Base-by-base conservation (phyloP, 163 green algal species). In the Smithsoniella earleae region DNA sequence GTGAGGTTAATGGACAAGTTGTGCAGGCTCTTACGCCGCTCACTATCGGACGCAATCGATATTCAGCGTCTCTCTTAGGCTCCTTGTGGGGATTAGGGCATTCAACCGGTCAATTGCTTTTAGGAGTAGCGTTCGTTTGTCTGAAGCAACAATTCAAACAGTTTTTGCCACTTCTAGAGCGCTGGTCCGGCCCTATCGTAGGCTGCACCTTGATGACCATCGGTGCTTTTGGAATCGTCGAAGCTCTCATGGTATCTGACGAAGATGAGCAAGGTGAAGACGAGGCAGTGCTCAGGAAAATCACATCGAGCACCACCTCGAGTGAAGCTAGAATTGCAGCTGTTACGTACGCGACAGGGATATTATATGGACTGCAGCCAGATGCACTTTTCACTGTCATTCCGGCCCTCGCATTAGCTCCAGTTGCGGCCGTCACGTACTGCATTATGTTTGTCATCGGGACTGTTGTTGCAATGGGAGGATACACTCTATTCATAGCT, bases 321-420 rank as follows among this genome's bases (percentile, higher is more conserved):
- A 13, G 58, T 16, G 58, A 69, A 13, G 58, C 58, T 20, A 63
- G 64, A 36, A 86, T 85, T 75, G 80, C 74, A 43, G 54, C 93
- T 43, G 86, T 81, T 34, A 96, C 89, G 0, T 96, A 94, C 77
- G 84, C 82, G n/a, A 95, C 89, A 6, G 94, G 94, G 46, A 91
- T 98, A 62, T 85, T 98, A 38, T 95, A 97, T 74, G 94, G 94
- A 3, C 82, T 98, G 63, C 93, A 97, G 77, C 93, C 93, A 2
- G 94, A 99, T 69, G 90, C 94, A 0, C 82, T 99, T n/a, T 96
- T 98, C 66, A 85, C 97, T 6, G 88, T 99, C 46, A 84, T 99
- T 5, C 94, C 94, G 1, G 94, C 94, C 0, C 79, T 99, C 40
- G 88, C 94, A 8, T 81, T 99, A 36, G 90, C 94, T 46, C 95